These are phyloP conservation scores for Kewa caespitosa DNA, from an alignment of 179 eudicot species.

Conservation along the genomic window DNA sequence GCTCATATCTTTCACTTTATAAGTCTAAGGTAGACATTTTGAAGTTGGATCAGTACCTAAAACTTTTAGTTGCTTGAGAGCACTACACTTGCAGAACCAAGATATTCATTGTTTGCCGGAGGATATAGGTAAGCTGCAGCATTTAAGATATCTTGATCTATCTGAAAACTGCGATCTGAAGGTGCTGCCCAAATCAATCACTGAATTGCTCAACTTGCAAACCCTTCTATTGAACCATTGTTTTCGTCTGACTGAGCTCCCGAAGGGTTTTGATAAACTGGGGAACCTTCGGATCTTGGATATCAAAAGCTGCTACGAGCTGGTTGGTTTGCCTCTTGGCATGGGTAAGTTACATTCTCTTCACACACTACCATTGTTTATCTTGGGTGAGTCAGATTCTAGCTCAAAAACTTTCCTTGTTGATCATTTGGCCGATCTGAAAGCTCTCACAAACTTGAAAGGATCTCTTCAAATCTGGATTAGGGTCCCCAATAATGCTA, in stretches of 20 bases:
- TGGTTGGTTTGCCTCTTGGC: constrained; percentile 29
- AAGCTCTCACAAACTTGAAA: constrained; percentile 22
- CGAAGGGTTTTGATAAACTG: constrained; percentile 24
- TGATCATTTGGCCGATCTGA: constrained; percentile 20
- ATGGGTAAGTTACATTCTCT: constrained; percentile 32
- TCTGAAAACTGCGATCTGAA: neutral
- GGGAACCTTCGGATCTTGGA: constrained; percentile 36
- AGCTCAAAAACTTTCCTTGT: neutral
- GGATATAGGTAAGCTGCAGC: constrained; percentile 15
- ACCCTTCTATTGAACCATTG: neutral
- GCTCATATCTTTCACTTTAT: neutral
- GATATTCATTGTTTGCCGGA: constrained; percentile 17
- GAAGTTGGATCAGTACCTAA: neutral
- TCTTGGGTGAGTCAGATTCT: constrained; percentile 20
- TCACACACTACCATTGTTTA: constrained; percentile 23
- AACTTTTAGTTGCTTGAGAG: constrained; percentile 23
- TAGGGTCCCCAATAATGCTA: neutral
- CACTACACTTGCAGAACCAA: constrained; percentile 14
- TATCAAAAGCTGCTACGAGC: neutral
- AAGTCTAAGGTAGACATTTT: neutral
- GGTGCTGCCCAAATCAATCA: constrained; percentile 17
- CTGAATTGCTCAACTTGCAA: constrained; percentile 14
- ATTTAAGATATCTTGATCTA: constrained; percentile 28
- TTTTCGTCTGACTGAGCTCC: constrained; percentile 19
- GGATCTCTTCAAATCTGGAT: constrained; percentile 7